A percentile compares a stretch with the other conserved stretches of the same genome.
phyloP scores from a whole-genome alignment of 441 rosid species.

The Capsella rubella region DNA sequence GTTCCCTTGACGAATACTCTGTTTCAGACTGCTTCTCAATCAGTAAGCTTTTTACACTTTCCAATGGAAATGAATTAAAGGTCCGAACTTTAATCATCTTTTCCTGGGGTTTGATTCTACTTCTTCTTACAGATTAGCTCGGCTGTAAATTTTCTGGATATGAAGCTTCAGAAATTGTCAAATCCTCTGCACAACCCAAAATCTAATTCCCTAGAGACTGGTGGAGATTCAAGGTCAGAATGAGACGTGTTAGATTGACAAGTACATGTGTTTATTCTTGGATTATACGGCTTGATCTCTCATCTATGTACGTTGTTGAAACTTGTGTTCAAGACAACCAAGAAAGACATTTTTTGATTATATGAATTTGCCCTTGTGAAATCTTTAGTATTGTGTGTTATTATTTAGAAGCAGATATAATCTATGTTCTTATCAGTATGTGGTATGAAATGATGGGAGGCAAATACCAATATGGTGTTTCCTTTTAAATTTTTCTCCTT shows the following conservation, averaged over 20 bases:
- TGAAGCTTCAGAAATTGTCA: slow-evolving; percentile 26
- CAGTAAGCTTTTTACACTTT: slow-evolving; percentile 44
- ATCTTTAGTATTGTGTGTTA: neutral
- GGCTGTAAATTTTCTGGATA: slow-evolving; percentile 27
- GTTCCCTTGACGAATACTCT: slow-evolving; percentile 56
- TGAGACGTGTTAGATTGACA: slow-evolving; percentile 5
- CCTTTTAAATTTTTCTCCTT: neutral
- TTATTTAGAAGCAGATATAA: neutral
- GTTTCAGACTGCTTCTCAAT: slow-evolving; percentile 48
- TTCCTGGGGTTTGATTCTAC: neutral
- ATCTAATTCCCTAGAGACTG: neutral
- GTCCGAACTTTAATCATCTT: neutral
- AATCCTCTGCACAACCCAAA: slow-evolving; percentile 25
- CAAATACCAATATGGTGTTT: neutral
- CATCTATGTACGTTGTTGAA: slow-evolving; percentile 7
- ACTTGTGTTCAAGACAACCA: neutral
- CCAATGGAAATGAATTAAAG: neutral
- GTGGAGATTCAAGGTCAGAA: slow-evolving; percentile 16
- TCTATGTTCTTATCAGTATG: neutral
- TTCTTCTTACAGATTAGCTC: slow-evolving; percentile 32
- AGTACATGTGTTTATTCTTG: slow-evolving; percentile 1
- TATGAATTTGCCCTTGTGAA: neutral
- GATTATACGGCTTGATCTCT: neutral
- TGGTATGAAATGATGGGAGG: neutral
- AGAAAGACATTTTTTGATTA: slow-evolving; percentile 25